Percentiles rank a stretch among this genome's conserved stretches.
These are phyloP conservation scores for Globisporangium nodosum DNA, from an alignment of 352 stramenopile species.

Conservation along the genomic window DNA sequence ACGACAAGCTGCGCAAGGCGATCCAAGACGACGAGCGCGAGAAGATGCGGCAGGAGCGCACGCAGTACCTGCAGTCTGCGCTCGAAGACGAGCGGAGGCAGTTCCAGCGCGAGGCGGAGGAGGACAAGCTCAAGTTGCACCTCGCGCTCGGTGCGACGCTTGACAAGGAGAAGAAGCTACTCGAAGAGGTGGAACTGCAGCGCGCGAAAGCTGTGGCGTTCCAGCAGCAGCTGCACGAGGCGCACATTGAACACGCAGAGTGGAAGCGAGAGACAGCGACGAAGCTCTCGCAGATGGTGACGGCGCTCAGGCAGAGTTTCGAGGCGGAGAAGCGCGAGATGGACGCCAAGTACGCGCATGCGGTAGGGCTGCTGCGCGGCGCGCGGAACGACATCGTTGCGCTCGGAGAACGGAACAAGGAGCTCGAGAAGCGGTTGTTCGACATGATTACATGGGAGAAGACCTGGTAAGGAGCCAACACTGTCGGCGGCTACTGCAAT, in stretches of 20 bases:
- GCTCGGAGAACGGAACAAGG: slow-evolving; percentile 44
- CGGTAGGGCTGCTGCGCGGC: slow-evolving; percentile 40
- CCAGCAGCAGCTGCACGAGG: slow-evolving; percentile 50
- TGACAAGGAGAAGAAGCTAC: slow-evolving; percentile 77
- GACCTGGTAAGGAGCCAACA: slow-evolving; percentile 16
- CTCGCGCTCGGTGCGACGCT: slow-evolving; percentile 39
- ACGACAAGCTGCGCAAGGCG: slow-evolving; percentile 65
- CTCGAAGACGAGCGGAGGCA: slow-evolving; percentile 56
- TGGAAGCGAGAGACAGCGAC: slow-evolving; percentile 43
- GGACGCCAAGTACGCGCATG: slow-evolving; percentile 46
- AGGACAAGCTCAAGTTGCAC: slow-evolving; percentile 50
- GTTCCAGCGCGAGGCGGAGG: slow-evolving; percentile 52
- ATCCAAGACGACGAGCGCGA: slow-evolving; percentile 81
- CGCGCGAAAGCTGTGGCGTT: slow-evolving; percentile 37
- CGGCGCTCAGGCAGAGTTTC: slow-evolving; percentile 49
- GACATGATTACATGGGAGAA: slow-evolving; percentile 32
- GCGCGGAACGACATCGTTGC: slow-evolving; percentile 59
- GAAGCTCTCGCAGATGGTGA: slow-evolving; percentile 43
- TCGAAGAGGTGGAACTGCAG: slow-evolving; percentile 66
- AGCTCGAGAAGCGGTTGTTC: slow-evolving; percentile 44
- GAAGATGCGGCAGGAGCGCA: slow-evolving; percentile 75
- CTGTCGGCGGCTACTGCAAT: no score
- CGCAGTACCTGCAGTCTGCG: slow-evolving; percentile 46
- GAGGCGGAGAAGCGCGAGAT: slow-evolving; percentile 37
- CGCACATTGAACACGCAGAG: slow-evolving; percentile 51